Evolutionary conservation across 1,284 basidiomycete genomes (phyloP), one percentile per base, ranked within the genome.

Genomic region (Ustilago shanxiensis): DNA sequence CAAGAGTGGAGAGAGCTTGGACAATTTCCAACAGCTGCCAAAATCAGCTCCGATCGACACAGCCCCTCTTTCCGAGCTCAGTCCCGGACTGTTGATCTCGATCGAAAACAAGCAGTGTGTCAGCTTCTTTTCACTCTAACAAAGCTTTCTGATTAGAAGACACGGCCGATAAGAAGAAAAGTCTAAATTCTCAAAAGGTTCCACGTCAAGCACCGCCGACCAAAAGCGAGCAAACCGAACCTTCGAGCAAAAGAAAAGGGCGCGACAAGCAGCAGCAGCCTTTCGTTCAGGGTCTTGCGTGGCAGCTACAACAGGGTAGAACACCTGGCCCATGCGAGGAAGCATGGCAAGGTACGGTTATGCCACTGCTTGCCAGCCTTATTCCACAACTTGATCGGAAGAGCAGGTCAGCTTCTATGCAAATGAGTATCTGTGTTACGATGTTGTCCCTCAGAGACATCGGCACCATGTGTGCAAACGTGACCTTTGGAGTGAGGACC

Each of bases 111-210:
- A 11, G 11, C n/a, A 33, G 9, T 8, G 7, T 53, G 29, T 51
- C 50, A 20, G 26, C 50, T 31, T 11, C 16, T 16, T n/a, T 33
- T 2, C 29, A 9, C 47, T 11, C 53, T 37, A 33, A 33, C 50
- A 44, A 20, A 22, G 18, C 13, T 54, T 35, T 16, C 3, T 10
- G 31, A 7, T 20, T 8, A 13, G 33, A 54, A 37, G 10, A 37
- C 56, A 70, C 63, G 60, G 70, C 70, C 60, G 63, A 63, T 59
- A 66, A 63, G 64, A 66, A 63, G 64, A 72, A 66, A 57, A 60
- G 33, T 31, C 29, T 45, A 50, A 63, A 50, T 20, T 16, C 18
- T 7, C n/a, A 47, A 37, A 47, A 68, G 28, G 57, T 70, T 70
- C 67, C 67, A 70, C 67, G 67, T 70, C 67, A 54, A 60, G 20